Evolutionary conservation across 2,329 filamentous ascomycete species (phyloP), one percentile per base, ranked within the genome.

Genomic region (Ceratocystis papillata): DNA sequence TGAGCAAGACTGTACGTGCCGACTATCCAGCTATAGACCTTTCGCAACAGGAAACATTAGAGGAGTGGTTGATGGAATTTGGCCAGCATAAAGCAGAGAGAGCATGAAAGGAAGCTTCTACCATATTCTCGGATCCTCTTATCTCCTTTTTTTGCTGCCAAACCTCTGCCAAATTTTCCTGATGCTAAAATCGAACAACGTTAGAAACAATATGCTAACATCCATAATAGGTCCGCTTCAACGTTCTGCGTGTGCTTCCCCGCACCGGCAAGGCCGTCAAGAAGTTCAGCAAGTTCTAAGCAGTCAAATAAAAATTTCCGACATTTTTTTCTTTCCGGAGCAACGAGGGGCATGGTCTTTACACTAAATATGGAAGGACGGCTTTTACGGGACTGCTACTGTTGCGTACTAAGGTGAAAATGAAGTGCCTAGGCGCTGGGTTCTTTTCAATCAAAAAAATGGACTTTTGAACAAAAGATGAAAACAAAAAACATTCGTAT

Each of bases 221-320:
- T 62, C 30, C 69, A 64, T 64, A 68, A 62, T 72, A 96, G 91
- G 89, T 96, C 77, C 94, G 94, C 78, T 99, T 99, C 90, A 99
- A 99, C 84, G 92, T 96, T 78, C 90, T 99, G 78, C 92, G 94
- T 77, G 94, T 99, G 75, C 89, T 97, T 76, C 93, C 93, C 81
- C 87, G 92, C 83, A 96, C 90, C 75, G 90, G 92, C 82, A 96
- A 96, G 88, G 81, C 86, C 75, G 91, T 96, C 80, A 99, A 99
- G 91, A 81, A 87, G 79, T 99, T 99, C 87, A 84, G 80, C 84
- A 99, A 99, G 86, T 99, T 99, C 85, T 99, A 96, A 87, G 75
- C 75, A 75, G 57, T 68, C 62, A 66, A 68, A 68, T 66, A 68
- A 68, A 69, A 67, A 68, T 64, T 60, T 76, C 70, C 80, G 79